Evolutionary conservation across 2,329 filamentous ascomycete species (phyloP).

Genomic region (Uncinocarpus reesii): DNA sequence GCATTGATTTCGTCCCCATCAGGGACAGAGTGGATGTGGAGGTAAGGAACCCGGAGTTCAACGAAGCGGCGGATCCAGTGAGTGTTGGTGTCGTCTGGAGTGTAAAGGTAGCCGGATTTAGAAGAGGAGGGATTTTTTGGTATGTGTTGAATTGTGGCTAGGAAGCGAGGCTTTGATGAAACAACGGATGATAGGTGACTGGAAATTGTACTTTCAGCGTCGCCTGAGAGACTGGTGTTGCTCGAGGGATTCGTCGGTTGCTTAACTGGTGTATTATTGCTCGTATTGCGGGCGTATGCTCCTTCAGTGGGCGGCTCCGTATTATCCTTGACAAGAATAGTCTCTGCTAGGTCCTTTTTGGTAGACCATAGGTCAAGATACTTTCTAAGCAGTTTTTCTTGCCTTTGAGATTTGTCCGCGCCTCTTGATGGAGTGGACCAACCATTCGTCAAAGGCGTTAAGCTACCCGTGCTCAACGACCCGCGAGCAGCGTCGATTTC

Average conservation of each 20-base stretch:
- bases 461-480: conserved; percentile 33
- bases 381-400: conserved; percentile 32
- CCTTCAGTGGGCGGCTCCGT: conserved; percentile 37
- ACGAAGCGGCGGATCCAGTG: conserved; percentile 89
- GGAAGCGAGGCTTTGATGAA: conserved; percentile 50
- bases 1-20: conserved; percentile 85
- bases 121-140: conserved; percentile 71
- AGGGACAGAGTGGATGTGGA: conserved; percentile 75
- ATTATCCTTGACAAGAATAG: conserved; percentile 36
- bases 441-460: conserved; percentile 29
- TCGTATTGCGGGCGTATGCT: conserved; percentile 21
- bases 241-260: conserved; percentile 20
- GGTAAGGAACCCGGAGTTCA: conserved; percentile 79
- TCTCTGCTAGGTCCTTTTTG: conserved; percentile 33
- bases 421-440: conserved; percentile 25
- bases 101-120: conserved; percentile 79
- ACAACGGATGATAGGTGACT: conserved; percentile 7
- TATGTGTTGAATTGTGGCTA: conserved; percentile 65
- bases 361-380: conserved; percentile 36
- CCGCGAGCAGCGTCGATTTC: conserved; percentile 62
- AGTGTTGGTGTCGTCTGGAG: conserved; percentile 68
- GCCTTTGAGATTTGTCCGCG: conserved; percentile 29
- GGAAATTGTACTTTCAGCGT: conserved; percentile 6
- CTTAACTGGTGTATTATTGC: conserved; percentile 1
- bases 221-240: conserved; percentile 21